A percentile compares a stretch with the other conserved stretches of the same genome.
Evolutionary conservation across 208 protist species (phyloP).

Genomic region (Leishmania mexicana): DNA sequence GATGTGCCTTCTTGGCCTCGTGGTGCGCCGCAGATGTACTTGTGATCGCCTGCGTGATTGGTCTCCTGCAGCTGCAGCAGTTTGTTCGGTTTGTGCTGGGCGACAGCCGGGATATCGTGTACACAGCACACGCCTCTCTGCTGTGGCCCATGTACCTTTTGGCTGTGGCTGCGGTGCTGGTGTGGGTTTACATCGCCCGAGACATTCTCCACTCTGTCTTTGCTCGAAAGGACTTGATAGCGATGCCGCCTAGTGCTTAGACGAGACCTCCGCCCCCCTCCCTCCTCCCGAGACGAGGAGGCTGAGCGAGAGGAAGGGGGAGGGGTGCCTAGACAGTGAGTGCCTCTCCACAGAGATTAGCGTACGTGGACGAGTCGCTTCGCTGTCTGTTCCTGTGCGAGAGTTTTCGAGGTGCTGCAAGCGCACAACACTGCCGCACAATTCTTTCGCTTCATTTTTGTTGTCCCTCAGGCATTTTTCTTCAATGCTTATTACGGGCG

Average conservation of each 20-base stretch:
- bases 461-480: not conserved
- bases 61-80: conserved; percentile 90
- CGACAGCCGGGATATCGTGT: conserved; percentile 39
- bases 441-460: not conserved
- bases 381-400: not conserved
- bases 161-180: conserved; percentile 24
- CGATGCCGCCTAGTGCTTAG: not conserved
- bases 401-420: not conserved
- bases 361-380: not conserved
- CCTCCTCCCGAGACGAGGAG: not conserved
- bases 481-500: not conserved
- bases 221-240: not conserved
- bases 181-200: conserved; percentile 32
- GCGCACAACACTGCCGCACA: not conserved
- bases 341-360: not conserved
- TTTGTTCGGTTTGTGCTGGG: conserved; percentile 93
- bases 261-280: not conserved
- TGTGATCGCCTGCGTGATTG: conserved; percentile 84
- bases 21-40: conserved; percentile 93
- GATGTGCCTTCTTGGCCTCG: conserved; percentile 62
- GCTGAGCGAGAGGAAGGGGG: not conserved
- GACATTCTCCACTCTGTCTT: not conserved
- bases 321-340: not conserved
- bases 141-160: conserved; percentile 61
- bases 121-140: conserved; percentile 52